Percentiles rank a stretch among this genome's conserved stretches.
These are phyloP conservation scores for Daphne laureola DNA, from an alignment of 441 rosid species.

Conservation along the genomic window DNA sequence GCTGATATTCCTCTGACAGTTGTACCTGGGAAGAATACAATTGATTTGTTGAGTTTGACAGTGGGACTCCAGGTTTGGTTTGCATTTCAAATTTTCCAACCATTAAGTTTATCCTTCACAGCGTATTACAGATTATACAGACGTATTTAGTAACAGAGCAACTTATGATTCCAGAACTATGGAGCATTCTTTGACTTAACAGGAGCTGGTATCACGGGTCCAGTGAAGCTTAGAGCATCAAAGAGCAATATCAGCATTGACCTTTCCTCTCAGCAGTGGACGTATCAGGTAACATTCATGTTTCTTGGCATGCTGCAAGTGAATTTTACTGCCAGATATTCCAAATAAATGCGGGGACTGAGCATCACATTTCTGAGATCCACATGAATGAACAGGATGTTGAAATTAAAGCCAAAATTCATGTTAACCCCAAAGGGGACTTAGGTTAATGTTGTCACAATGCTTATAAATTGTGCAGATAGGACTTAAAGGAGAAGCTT, in stretches of 20 bases:
- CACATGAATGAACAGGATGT: not conserved
- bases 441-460: not conserved
- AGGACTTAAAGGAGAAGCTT: constrained; percentile 89
- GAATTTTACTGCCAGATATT: constrained; percentile 1
- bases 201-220: constrained; percentile 93
- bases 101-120: constrained; percentile 5
- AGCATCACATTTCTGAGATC: not conserved
- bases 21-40: constrained; percentile 57
- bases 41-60: constrained; percentile 84
- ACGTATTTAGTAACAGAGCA: not conserved
- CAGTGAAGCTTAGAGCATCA: constrained; percentile 58
- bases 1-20: constrained; percentile 56
- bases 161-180: constrained; percentile 47
- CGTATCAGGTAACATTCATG: constrained; percentile 59
- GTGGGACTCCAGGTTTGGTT: constrained; percentile 84
- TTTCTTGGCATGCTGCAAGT: not conserved
- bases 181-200: constrained; percentile 73
- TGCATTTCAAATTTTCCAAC: constrained; percentile 4
- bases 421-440: constrained; percentile 1
- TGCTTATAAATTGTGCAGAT: constrained; percentile 32
- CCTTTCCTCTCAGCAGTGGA: constrained; percentile 74
- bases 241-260: constrained; percentile 46
- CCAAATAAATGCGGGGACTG: not conserved
- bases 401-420: not conserved
- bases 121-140: not conserved